phyloP scores from a whole-genome alignment of 805 yeast species.

The Lipomyces yamanashiensis region DNA sequence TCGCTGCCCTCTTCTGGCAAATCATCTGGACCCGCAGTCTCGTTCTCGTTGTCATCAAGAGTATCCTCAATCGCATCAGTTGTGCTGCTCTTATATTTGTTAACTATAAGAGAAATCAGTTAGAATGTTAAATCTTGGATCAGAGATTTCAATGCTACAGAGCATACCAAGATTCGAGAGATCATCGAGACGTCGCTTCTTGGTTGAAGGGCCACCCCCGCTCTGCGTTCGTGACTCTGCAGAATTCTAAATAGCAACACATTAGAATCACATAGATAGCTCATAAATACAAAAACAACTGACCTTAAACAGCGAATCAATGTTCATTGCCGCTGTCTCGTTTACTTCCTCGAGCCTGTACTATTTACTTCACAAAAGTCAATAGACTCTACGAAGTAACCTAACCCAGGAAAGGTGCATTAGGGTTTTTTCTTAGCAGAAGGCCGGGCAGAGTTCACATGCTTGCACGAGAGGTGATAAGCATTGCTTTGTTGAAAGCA shows the following conservation, averaged over 20 bases:
- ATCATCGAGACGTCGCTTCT: constrained; percentile 24
- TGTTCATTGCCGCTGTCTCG: constrained; percentile 11
- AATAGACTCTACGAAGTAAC: background rate
- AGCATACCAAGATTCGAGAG: constrained; percentile 18
- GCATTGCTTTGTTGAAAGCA: background rate
- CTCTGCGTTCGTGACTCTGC: constrained; percentile 2
- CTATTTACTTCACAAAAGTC: background rate
- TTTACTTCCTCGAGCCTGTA: too few relatives aligned
- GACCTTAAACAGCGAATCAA: constrained; percentile 30
- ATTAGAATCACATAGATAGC: background rate
- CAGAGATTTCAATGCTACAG: background rate
- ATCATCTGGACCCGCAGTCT: constrained; percentile 1
- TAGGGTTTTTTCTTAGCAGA: too few relatives aligned
- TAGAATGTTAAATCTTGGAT: background rate
- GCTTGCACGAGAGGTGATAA: background rate
- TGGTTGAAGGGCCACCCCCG: constrained; percentile 4
- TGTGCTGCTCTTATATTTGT: constrained; percentile 13
- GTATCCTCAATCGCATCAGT: constrained; percentile 12
- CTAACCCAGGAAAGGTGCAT: too few relatives aligned
- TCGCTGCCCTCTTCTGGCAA: constrained; percentile 19
- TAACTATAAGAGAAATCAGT: background rate
- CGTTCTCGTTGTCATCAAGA: constrained; percentile 13
- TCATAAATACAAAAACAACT: background rate
- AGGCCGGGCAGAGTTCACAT: background rate
- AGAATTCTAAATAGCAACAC: background rate